Base-by-base conservation (phyloP, 805 yeast genomes). In the Blastobotrys terrestris region DNA sequence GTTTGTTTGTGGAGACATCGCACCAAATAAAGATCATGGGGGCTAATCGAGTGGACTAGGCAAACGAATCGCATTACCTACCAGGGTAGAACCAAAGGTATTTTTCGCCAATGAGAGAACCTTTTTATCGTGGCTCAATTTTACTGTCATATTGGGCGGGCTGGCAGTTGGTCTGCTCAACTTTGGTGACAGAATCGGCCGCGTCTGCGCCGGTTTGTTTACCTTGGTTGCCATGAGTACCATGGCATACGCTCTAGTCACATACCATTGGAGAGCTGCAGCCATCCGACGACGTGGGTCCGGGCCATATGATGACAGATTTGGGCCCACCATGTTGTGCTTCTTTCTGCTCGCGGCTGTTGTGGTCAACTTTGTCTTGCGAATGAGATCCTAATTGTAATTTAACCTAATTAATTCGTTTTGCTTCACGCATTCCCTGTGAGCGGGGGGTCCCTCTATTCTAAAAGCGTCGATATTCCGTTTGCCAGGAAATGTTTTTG, bases 71-170 rank as follows among this genome's bases (percentile, higher is more conserved):
- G 98, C 99, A 2, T 77, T 94, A 52, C 99, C 99, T 48, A 95
- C 97, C 16, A 80, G 99, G 58, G 97, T 94, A 19, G 99, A 94
- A 73, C 99, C 99, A 60, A 94, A 94, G 72, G 99, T 94, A 22
- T 94, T 95, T 75, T 94, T 94, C 66, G 99, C 99, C 67, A 94
- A 94, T 68, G 99, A 94, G 74, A 87, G 99, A 77, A 94, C 99
- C 1, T 94, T 94, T 67, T 78, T 94, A 55, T 92, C 98, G 48
- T 94, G 99, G 99, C 80, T 94, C 64, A 95, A 95, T 72, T 94
- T 94, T 77, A 94, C 99, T n/a, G 97, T 94, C 55, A 88, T 95
- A 66, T 77, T 94, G 56, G 99, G 99, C 26, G 95, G 97, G 46
- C 77, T 94, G 55, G 98, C 97, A 56, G 91, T 94, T 54, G 99